Conservation (phyloP, 768 basidiomycete genomes). For the Exsudoporus frostii region DNA sequence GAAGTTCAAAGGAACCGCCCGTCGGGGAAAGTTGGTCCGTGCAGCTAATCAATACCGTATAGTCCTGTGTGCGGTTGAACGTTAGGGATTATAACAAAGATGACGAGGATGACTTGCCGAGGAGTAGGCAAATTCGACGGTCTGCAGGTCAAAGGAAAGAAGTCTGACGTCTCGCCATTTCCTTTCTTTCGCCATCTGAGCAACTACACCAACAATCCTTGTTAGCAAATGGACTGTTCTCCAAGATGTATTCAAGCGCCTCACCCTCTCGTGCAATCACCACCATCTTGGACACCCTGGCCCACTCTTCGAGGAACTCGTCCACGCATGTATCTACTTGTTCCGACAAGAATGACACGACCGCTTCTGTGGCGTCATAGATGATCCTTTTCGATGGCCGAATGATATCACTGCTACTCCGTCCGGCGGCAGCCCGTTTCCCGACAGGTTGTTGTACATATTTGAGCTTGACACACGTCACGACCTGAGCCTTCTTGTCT, state of each 20-base stretch:
- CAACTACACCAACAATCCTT: conserved; percentile 46
- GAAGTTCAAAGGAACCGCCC: conserved; percentile 70
- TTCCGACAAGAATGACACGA: conserved; percentile 86
- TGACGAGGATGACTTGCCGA: conserved; percentile 36
- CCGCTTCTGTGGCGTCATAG: conserved; percentile 83
- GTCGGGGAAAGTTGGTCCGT: conserved; percentile 68
- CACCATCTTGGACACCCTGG: conserved; percentile 88
- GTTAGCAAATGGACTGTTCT: neutral
- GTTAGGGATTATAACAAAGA: neutral
- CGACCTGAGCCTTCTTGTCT: conserved; percentile 72
- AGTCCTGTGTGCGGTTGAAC: conserved; percentile 45
- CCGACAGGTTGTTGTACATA: conserved; percentile 86
- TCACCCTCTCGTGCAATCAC: conserved; percentile 87
- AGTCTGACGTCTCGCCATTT: conserved; percentile 76
- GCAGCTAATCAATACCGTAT: conserved; percentile 75
- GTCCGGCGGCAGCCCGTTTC: conserved; percentile 54
- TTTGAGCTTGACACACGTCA: conserved; percentile 88
- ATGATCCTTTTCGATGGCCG: conserved; percentile 86
- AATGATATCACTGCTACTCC: conserved; percentile 53
- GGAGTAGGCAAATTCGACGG: conserved; percentile 86
- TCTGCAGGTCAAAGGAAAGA: conserved; percentile 87
- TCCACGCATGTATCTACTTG: conserved; percentile 86
- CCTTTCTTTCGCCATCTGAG: conserved; percentile 73
- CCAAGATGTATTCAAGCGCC: conserved; percentile 3
- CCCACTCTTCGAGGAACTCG: conserved; percentile 91